Evolutionary conservation across 2,329 filamentous ascomycete genomes (phyloP), one percentile per base, ranked within the genome.

Genomic region (Aspergillus nomiae): DNA sequence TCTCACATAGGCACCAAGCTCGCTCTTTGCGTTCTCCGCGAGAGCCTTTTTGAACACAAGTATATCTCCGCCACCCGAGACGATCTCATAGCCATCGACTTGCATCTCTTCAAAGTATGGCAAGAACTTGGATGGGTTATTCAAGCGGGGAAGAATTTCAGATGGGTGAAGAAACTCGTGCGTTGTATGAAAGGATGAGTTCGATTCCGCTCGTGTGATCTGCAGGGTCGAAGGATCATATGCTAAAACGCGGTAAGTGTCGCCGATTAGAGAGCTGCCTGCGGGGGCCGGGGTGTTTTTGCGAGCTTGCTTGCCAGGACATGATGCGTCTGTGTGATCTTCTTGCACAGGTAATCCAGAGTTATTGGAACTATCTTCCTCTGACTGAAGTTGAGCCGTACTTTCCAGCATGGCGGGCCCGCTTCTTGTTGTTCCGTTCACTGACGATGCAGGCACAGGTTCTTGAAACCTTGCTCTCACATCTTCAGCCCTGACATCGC

Each of bases 101-200:
- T 77, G 70, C 71, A 82, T 74, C 32, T 70, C 63, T 6, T 71
- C 69, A 43, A 82, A 78, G 60, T 78, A 75, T 4, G 75, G 75
- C 2, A 82, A 65, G 53, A 81, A 82, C 41, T 76, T 77, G n/a
- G 76, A 75, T 3, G 79, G 76, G 30, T 77, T 74, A 38, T 78
- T 74, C 9, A 82, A 67, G 12, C 71, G 74, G 21, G 74, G 68
- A 9, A 82, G 68, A 7, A 80, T 69, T 14, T 78, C 73, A n/a
- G 71, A 67, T 8, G 76, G 71, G 58, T 73, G 71, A 1, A 65
- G 55, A 34, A 60, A 57, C 14, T 74, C 69, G 21, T 68, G 64
- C 7, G 68, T 60, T 10, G 69, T 60, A 51, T 74, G 72, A 11
- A 67, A 48, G 28, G 77, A 78, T 12, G 75, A 74, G 34, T 69